A percentile compares a stretch with the other conserved stretches of the same genome.
phyloP scores from a whole-genome alignment of 2,329 filamentous ascomycete species.

The Stromatinia cepivora region DNA sequence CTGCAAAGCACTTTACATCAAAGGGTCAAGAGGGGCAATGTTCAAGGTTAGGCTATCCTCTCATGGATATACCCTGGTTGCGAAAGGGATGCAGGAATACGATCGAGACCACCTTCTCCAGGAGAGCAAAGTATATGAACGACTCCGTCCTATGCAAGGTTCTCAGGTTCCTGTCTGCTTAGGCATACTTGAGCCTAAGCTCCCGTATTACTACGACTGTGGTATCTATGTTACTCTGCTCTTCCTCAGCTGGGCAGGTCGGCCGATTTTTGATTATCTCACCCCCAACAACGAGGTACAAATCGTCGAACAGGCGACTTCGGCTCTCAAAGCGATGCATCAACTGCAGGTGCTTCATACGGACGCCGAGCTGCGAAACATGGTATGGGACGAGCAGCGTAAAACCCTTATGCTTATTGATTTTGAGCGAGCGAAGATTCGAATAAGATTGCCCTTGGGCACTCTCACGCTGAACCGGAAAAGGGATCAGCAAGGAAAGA shows the following conservation, averaged over 20 bases:
- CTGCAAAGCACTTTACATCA: slow-evolving; percentile 12
- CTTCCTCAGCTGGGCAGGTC: not conserved
- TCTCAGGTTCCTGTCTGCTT: slow-evolving; percentile 11
- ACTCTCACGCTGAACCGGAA: no score
- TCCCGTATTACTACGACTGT: not conserved
- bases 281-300: not conserved
- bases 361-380: not conserved
- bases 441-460: no score
- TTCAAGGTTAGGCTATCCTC: slow-evolving; percentile 11
- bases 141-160: slow-evolving; percentile 10
- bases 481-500: no score
- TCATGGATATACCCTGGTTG: slow-evolving; percentile 14
- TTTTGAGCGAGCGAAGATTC: not conserved
- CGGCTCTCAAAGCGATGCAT: not conserved
- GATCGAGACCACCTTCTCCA: slow-evolving; percentile 9
- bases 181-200: not conserved
- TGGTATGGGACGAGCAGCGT: not conserved
- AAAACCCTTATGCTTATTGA: not conserved
- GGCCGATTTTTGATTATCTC: not conserved
- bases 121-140: slow-evolving; percentile 10
- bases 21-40: slow-evolving; percentile 7
- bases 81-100: slow-evolving; percentile 6
- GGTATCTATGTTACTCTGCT: slow-evolving; percentile 14
- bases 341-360: not conserved
- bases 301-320: not conserved